Conservation (phyloP, 2,329 filamentous ascomycete genomes). For the Ophiostoma sp. region DNA sequence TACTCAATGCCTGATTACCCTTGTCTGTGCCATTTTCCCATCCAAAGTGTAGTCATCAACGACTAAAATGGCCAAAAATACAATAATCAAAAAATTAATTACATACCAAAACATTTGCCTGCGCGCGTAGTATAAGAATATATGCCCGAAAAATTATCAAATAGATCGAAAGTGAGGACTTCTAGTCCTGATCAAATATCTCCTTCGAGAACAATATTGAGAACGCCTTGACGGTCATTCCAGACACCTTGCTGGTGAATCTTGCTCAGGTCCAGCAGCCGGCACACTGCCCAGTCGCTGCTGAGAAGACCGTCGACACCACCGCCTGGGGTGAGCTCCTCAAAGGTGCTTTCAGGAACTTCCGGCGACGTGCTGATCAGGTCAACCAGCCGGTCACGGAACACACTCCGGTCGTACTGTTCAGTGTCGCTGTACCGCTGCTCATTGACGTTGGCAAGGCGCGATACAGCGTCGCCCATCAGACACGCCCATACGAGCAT, state of each 20-base stretch:
- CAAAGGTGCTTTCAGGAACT: background rate
- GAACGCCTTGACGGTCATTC: conserved; percentile 19
- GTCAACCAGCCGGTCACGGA: conserved; percentile 28
- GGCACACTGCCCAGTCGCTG: conserved; percentile 27
- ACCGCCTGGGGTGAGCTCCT: conserved; percentile 4
- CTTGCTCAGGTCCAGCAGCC: conserved; percentile 25
- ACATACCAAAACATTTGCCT: background rate
- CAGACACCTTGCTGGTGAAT: conserved; percentile 24
- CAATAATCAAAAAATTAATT: background rate
- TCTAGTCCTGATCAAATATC: background rate
- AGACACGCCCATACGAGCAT: conserved; percentile 32
- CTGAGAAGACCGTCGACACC: conserved; percentile 21
- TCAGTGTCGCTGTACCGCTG: conserved; percentile 23
- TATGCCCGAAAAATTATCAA: background rate
- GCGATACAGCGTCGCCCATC: conserved; percentile 30
- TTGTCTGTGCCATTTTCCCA: background rate
- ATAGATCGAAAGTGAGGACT: background rate
- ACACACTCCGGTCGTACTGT: conserved; percentile 30
- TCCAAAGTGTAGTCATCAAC: background rate
- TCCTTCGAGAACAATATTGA: conserved; percentile 21
- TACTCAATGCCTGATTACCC: background rate
- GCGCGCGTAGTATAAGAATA: background rate
- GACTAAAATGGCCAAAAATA: background rate
- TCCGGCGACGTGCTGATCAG: conserved; percentile 21
- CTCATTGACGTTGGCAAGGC: conserved; percentile 29